A percentile compares a stretch with the other conserved stretches of the same genome.
These are phyloP conservation scores for Penicillium fimorum DNA, from an alignment of 495 filamentous ascomycete genomes.

Conservation along the genomic window DNA sequence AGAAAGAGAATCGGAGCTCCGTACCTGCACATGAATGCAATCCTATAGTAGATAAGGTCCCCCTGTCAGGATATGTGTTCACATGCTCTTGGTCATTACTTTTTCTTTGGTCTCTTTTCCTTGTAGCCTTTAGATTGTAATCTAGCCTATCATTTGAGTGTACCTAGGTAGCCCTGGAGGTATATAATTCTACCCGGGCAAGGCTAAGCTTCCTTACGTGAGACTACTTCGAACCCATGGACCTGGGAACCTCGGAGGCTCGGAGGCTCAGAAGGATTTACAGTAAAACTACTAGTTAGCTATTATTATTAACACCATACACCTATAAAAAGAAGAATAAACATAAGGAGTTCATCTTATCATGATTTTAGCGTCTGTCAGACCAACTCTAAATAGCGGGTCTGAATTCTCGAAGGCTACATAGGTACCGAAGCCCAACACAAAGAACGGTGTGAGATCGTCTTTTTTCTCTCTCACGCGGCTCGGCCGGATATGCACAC, in stretches of 20 bases:
- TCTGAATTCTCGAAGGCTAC: neutral
- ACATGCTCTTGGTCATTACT: conserved; percentile 1
- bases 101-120: neutral
- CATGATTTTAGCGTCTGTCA: conserved; percentile 30
- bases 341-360: conserved; percentile 16
- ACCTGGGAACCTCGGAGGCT: neutral
- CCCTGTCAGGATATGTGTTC: neutral
- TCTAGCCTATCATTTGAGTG: neutral
- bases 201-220: neutral
- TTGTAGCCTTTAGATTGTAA: neutral
- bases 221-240: conserved; percentile 1
- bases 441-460: conserved; percentile 23
- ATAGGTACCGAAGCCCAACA: neutral
- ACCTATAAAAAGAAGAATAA: neutral
- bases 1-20: neutral
- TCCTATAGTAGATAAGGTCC: conserved; percentile 4
- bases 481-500: conserved; percentile 6
- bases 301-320: too few relatives aligned
- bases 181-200: neutral
- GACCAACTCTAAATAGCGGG: conserved; percentile 34
- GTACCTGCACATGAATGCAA: neutral
- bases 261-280: neutral
- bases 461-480: conserved; percentile 9
- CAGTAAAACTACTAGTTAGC: too few relatives aligned
- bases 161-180: too few relatives aligned